Evolutionary conservation across 176 grass and related monocot genomes (phyloP).

Genomic region (Bolboschoenus planiculmis): DNA sequence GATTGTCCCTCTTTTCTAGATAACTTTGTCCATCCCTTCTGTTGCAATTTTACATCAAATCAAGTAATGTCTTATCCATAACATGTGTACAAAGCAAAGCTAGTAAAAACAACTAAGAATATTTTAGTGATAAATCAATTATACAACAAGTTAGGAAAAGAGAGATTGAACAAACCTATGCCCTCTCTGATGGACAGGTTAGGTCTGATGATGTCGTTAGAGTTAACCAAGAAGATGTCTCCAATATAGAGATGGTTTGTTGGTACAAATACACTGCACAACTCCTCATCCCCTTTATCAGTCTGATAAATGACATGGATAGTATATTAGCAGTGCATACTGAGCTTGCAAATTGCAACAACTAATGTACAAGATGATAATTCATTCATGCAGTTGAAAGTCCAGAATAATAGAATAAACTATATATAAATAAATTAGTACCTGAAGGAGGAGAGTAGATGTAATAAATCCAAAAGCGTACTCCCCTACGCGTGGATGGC

Average conservation of each 20-base stretch:
- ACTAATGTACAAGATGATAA: background rate
- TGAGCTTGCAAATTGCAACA: background rate
- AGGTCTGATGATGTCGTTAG: slow-evolving; percentile 87
- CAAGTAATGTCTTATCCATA: background rate
- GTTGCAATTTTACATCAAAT: background rate
- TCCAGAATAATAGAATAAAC: background rate
- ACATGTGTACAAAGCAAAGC: background rate
- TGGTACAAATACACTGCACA: slow-evolving; percentile 95
- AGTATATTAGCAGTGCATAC: slow-evolving; percentile 10
- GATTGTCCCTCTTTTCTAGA: background rate
- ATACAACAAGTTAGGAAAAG: background rate
- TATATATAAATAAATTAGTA: slow-evolving; percentile 32
- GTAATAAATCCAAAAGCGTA: slow-evolving; percentile 99
- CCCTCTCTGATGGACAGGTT: slow-evolving; percentile 95
- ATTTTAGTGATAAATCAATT: background rate
- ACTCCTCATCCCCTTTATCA: slow-evolving; percentile 89
- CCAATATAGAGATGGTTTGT: slow-evolving; percentile 99
- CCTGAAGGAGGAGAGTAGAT: slow-evolving; percentile 86
- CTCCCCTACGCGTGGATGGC: slow-evolving; percentile 93
- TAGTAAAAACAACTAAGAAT: background rate
- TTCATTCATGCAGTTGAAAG: background rate
- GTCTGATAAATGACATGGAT: slow-evolving; percentile 39
- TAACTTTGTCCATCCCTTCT: background rate
- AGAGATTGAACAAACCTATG: slow-evolving; percentile 49
- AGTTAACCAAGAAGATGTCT: slow-evolving; percentile 95